These are phyloP conservation scores for Solanum habrochaites DNA, from an alignment of 257 asterid species.

Conservation along the genomic window DNA sequence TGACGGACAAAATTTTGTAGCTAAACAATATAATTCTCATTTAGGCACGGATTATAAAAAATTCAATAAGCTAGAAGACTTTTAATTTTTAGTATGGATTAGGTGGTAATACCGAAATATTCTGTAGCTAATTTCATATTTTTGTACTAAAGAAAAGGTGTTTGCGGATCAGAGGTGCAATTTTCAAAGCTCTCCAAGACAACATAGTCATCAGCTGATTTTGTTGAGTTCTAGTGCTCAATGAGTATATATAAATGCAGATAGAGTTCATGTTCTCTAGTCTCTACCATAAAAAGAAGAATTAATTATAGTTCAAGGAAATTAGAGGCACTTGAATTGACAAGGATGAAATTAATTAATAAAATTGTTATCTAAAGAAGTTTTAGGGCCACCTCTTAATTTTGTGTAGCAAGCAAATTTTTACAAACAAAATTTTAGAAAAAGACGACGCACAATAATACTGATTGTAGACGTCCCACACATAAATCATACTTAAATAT, in stretches of 20 bases:
- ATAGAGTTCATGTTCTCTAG: not conserved
- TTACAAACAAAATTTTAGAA: not conserved
- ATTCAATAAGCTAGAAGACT: no score
- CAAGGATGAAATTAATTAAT: not conserved
- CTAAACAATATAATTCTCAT: no score
- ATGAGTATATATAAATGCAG: not conserved
- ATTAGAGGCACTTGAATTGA: not conserved
- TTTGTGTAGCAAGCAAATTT: not conserved
- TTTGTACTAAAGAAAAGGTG: not conserved
- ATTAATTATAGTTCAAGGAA: no score
- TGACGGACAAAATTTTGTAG: no score
- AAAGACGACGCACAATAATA: no score
- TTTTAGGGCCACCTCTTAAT: not conserved
- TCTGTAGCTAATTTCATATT: no score
- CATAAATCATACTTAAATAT: no score
- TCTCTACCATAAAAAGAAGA: no score
- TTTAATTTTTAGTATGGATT: no score
- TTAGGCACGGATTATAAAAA: no score
- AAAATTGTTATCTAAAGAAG: not conserved
- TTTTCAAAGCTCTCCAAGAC: not conserved
- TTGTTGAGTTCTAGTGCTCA: not conserved
- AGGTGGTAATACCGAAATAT: no score
- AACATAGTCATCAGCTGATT: not conserved
- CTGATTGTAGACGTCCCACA: no score
- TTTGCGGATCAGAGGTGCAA: not conserved